Evolutionary conservation across 2,329 filamentous ascomycete species (phyloP).

Genomic region (Samsoniella hepiali): DNA sequence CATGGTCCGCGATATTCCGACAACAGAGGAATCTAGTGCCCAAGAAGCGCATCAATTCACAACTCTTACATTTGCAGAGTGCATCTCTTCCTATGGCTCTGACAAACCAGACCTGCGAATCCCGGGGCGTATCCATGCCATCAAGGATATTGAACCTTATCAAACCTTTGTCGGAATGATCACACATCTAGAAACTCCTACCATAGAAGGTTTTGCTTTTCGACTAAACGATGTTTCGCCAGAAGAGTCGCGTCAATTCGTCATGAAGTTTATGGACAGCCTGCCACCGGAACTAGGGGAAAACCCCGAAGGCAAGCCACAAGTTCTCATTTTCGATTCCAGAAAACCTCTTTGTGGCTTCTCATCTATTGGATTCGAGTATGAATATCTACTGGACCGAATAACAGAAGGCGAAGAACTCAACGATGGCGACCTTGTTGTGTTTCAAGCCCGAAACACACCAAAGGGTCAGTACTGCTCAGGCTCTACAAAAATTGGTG

Average conservation of each 20-base stretch:
- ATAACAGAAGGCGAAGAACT: constrained; percentile 42
- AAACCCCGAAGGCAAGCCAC: constrained; percentile 75
- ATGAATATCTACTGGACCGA: constrained; percentile 54
- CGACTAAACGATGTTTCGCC: constrained; percentile 51
- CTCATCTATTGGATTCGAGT: constrained; percentile 64
- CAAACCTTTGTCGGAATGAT: constrained; percentile 72
- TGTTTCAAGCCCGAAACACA: constrained; percentile 74
- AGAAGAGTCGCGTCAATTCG: constrained; percentile 57
- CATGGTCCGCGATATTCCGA: constrained; percentile 28
- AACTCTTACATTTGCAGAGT: constrained; percentile 36
- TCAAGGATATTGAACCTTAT: constrained; percentile 58
- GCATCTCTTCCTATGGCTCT: constrained; percentile 76
- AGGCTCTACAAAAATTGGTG: constrained; percentile 70
- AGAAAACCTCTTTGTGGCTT: constrained; percentile 73
- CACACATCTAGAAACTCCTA: constrained; percentile 62
- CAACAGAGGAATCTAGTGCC: background rate
- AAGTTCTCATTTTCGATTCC: constrained; percentile 71
- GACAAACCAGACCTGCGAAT: constrained; percentile 92
- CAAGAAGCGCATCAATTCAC: constrained; percentile 32
- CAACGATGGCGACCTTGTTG: constrained; percentile 66
- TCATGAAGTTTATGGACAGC: constrained; percentile 66
- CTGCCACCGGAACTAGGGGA: constrained; percentile 57
- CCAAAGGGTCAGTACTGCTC: constrained; percentile 50
- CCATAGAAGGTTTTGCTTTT: constrained; percentile 73
- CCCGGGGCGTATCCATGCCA: constrained; percentile 58